Evolutionary conservation across 306 rosid genomes (phyloP), one percentile per base, ranked within the genome.

Genomic region (Prunus mira): DNA sequence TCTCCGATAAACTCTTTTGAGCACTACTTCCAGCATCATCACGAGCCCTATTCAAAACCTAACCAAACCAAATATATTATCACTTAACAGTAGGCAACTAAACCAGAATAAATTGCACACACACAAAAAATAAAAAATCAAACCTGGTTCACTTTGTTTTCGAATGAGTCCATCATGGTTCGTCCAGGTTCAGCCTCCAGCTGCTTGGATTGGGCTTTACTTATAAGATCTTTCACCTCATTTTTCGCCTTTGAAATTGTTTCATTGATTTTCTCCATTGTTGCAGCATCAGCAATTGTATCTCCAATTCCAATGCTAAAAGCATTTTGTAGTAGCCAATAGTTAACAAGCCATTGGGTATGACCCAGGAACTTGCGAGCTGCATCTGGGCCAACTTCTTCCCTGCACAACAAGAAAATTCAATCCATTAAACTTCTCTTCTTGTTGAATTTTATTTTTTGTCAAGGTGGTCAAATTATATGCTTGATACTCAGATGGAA

Each of bases 351-450:
- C 99, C 99, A 95, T 81, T 95, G 99, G 73, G 96, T 91, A 74
- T 95, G 99, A 72, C 99, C 99, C 69, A 95, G 93, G 82, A 95
- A 92, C 79, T 95, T 95, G 61, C 99, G 96, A 64, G 99, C 99
- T 5, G 99, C 97, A 86, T 95, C 99, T 32, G 99, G 99, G 72
- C 99, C 99, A 79, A 95, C 99, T 86, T 91, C 99, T 83, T 95
- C 99, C 99, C 99, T 96, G 88, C 68, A 65, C 74, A 81, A 55
- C 64, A 49, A 70, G 65, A 83, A 43, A 72, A 66, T 10, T 64
- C 72, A 75, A 77, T 17, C 18, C n/a, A 50, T 11, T 38, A 54
- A 60, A 43, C 20, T 22, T n/a, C 2, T 22, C 22, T 9, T 34
- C 3, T 2, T 34, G 43, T 9, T 14, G 18, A 49, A 25, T 69